Evolutionary conservation across 2,329 filamentous ascomycete species (phyloP), one percentile per base, ranked within the genome.

Genomic region (Arthrobotrys sphaeroides): DNA sequence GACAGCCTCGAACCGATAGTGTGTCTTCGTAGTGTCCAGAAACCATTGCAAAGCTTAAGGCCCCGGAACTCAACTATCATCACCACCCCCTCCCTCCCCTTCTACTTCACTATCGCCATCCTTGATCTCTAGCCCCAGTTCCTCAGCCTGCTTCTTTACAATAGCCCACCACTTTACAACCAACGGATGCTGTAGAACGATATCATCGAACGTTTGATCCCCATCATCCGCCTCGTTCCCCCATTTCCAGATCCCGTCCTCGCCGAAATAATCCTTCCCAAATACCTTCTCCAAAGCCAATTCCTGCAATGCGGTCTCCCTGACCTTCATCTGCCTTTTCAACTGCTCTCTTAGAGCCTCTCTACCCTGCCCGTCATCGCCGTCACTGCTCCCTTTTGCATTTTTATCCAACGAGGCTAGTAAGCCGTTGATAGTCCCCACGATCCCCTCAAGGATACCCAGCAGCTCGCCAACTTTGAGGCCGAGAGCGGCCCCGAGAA

Each of bases 401-500:
- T 57, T 47, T 6, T 47, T 67, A 22, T 38, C 36, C 9, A 57
- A 18, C 6, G 70, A 57, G 16, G 55, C 1, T 20, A 64, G 45
- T 36, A 60, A 9, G 45, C 77, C 80, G 42, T 75, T 79, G 68
- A 87, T 78, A 7, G 88, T 88, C 12, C 84, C 83, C 0, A 84
- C 82, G 18, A 97, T 83, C 0, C 91, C 93, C 80, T 96, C 92
- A 4, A 97, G 81, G 2, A 92, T 84, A 0, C 95, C 95, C 2
- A 96, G 82, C 10, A 96, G 83, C 78, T 88, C 89, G 0, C 95
- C 95, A 0, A 89, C 90, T 26, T 86, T 86, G 77, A 91, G 82
- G 0, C 94, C 95, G 28, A 98, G 84, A 60, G 90, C 89, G 0
- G 93, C 94, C 10, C 95, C 95, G 0, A 98, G 85, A 12, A 89